Evolutionary conservation across 306 rosid genomes (phyloP).

Genomic region (Vigna hirtella): DNA sequence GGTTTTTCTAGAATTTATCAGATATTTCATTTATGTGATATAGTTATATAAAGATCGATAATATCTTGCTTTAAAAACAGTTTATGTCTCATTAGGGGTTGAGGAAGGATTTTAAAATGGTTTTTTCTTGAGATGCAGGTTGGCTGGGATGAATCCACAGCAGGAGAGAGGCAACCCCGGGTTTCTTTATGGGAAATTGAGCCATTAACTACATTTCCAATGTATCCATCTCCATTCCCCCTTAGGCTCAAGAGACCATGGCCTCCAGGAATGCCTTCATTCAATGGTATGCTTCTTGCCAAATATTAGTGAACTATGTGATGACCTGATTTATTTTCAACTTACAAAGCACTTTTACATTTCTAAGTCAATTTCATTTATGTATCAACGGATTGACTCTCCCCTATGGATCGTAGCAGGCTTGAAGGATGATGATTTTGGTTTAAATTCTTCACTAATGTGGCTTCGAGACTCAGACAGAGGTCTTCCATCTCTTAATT

Average conservation of each 20-base stretch:
- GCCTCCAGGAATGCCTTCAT: conserved; percentile 88
- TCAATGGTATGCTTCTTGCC: conserved; percentile 66
- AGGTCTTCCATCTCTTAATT: conserved; percentile 79
- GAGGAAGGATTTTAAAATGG: conserved; percentile 6
- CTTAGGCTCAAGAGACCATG: conserved; percentile 97
- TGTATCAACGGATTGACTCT: neutral
- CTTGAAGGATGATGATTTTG: conserved; percentile 83
- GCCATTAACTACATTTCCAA: conserved; percentile 94
- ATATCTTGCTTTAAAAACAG: conserved; percentile 9
- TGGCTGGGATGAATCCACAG: conserved; percentile 99
- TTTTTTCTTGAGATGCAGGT: conserved; percentile 63
- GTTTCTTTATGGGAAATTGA: conserved; percentile 98
- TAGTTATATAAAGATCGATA: conserved; percentile 15
- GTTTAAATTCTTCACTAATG: conserved; percentile 77
- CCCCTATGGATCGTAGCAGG: conserved; percentile 54
- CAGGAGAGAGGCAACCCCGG: conserved; percentile 98
- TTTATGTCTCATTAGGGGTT: conserved; percentile 2
- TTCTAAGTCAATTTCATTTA: neutral
- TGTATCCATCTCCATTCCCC: conserved; percentile 96
- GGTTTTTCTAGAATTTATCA: conserved; percentile 56
- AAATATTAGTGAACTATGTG: neutral
- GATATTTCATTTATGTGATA: neutral
- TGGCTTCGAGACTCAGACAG: conserved; percentile 86
- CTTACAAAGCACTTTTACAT: neutral
- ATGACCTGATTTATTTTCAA: conserved; percentile 31